These are phyloP conservation scores for Apiotrichum mycotoxinovorans DNA, from an alignment of 1,284 basidiomycete genomes.

Conservation along the genomic window DNA sequence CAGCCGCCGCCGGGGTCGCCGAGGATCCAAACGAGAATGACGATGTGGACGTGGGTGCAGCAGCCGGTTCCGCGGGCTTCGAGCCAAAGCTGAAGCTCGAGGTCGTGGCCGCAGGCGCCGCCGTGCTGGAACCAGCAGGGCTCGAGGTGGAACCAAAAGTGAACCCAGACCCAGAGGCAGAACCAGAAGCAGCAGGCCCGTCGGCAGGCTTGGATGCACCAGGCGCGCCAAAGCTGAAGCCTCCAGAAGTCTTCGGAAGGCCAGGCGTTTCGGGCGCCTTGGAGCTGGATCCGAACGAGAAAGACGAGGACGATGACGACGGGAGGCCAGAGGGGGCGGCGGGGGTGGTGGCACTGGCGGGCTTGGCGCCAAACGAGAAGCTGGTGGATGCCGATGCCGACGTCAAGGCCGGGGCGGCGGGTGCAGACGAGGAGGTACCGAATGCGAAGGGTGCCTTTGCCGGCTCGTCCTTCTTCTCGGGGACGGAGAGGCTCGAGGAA, in stretches of 20 bases:
- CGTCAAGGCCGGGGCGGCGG: neutral
- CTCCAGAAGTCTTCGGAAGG: neutral
- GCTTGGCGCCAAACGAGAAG: conserved; percentile 1
- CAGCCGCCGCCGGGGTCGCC: neutral
- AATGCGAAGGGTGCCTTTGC: neutral
- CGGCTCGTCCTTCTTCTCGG: neutral
- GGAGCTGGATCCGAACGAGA: conserved; percentile 6
- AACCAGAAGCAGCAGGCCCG: neutral
- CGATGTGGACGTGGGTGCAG: neutral
- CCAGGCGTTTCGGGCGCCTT: neutral
- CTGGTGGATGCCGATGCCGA: no score
- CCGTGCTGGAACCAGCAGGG: neutral
- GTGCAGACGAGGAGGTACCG: neutral
- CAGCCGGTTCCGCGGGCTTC: neutral
- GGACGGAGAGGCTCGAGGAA: neutral
- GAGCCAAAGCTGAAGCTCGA: conserved; percentile 8
- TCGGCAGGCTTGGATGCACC: conserved; percentile 9
- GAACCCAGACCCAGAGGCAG: neutral
- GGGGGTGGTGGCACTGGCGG: neutral
- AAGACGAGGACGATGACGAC: neutral
- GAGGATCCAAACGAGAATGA: conserved; percentile 9
- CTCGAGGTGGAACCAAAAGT: conserved; percentile 4
- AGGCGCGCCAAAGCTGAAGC: neutral
- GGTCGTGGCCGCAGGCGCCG: neutral
- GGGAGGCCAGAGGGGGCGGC: neutral